Percentiles rank a stretch among this genome's conserved stretches.
These are phyloP conservation scores for Ascochyta fabae DNA, from an alignment of 2,329 filamentous ascomycete genomes.

Conservation along the genomic window DNA sequence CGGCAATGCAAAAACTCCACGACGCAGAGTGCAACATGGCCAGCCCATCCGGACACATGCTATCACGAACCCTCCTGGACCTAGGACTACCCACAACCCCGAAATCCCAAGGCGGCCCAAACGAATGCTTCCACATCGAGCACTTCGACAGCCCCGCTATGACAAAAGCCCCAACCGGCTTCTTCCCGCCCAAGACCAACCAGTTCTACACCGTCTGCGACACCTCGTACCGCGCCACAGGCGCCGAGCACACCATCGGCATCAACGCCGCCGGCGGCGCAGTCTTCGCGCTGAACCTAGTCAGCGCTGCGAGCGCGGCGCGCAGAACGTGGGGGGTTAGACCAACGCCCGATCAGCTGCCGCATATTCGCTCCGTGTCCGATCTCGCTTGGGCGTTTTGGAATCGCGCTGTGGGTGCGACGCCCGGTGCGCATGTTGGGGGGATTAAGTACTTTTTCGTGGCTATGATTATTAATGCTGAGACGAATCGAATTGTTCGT, in stretches of 20 bases:
- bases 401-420: conserved; percentile 5
- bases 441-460: conserved; percentile 28
- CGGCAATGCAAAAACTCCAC: neutral
- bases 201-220: neutral
- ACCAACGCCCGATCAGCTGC: neutral
- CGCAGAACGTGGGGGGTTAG: neutral
- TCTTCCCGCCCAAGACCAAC: neutral
- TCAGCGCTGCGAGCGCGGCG: neutral
- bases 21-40: neutral
- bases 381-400: conserved; percentile 6
- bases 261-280: conserved; percentile 17
- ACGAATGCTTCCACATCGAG: conserved; percentile 20
- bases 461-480: conserved; percentile 17
- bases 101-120: conserved; percentile 15
- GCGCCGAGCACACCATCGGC: conserved; percentile 18
- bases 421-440: neutral
- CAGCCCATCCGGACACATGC: neutral
- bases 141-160: conserved; percentile 17
- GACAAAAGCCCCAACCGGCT: neutral
- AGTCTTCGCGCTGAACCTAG: conserved; percentile 11
- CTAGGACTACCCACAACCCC: conserved; percentile 6
- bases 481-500: conserved; percentile 20
- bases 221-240: conserved; percentile 4
- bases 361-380: neutral
- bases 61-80: neutral